Conservation (phyloP, 2,329 filamentous ascomycete genomes). For the Penicillium sp. region DNA sequence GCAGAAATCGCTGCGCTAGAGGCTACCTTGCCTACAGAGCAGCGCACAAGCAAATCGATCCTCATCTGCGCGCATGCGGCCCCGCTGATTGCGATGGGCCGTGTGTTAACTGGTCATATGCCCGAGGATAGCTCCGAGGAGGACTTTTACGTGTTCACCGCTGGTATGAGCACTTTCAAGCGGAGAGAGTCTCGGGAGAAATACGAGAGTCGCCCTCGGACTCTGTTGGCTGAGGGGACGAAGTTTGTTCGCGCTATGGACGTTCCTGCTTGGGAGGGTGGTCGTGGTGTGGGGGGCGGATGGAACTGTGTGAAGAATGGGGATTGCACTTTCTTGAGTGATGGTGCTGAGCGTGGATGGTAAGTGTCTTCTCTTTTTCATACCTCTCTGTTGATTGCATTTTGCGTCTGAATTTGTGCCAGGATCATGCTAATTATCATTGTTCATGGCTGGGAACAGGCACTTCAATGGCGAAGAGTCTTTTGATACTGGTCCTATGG, state of each 20-base stretch:
- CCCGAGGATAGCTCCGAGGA: conserved; percentile 71
- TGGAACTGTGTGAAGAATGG: conserved; percentile 83
- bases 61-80: conserved; percentile 90
- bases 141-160: conserved; percentile 85
- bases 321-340: conserved; percentile 78
- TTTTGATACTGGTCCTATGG: conserved; percentile 46
- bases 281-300: conserved; percentile 69
- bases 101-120: conserved; percentile 77
- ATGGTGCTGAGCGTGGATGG: conserved; percentile 88
- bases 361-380: conserved; percentile 49
- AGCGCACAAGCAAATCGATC: conserved; percentile 61
- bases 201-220: conserved; percentile 32
- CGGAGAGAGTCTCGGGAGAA: conserved; percentile 44
- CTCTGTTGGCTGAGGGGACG: conserved; percentile 36
- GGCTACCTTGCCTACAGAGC: conserved; percentile 56
- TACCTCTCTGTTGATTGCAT: background rate
- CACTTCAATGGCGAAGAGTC: conserved; percentile 53
- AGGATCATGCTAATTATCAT: conserved; percentile 25
- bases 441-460: conserved; percentile 30
- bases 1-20: conserved; percentile 48
- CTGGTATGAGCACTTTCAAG: conserved; percentile 72
- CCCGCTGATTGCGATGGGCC: conserved; percentile 81
- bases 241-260: conserved; percentile 26
- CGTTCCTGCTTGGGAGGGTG: conserved; percentile 58
- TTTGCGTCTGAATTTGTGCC: background rate